A percentile compares a stretch with the other conserved stretches of the same genome.
These are phyloP conservation scores for Globisporangium mamillatum DNA, from an alignment of 352 stramenopile species.

Conservation along the genomic window DNA sequence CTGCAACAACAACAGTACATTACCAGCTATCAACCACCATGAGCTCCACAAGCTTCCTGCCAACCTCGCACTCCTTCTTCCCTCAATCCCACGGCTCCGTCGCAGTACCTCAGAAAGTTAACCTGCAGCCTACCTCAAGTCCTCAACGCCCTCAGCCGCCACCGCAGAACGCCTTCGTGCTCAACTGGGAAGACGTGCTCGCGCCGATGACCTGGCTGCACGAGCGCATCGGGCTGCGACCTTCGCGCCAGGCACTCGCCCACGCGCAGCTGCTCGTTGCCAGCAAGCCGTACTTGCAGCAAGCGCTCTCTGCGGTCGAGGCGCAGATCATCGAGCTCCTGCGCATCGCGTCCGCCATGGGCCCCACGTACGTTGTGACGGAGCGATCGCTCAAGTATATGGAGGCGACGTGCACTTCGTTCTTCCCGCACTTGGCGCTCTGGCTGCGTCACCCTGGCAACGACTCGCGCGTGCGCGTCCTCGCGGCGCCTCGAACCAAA, in stretches of 20 bases:
- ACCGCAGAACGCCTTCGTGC: constrained; percentile 31
- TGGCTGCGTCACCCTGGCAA: constrained; percentile 22
- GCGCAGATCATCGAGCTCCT: constrained; percentile 52
- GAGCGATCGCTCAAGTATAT: constrained; percentile 48
- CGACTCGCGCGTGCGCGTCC: constrained; percentile 28
- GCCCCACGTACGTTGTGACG: constrained; percentile 53
- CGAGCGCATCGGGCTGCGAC: constrained; percentile 37
- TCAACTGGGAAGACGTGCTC: constrained; percentile 63
- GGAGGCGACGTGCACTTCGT: constrained; percentile 36
- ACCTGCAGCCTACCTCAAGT: background rate
- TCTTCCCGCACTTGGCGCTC: constrained; percentile 53
- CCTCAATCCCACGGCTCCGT: background rate
- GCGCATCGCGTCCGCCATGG: constrained; percentile 29
- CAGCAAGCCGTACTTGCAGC: constrained; percentile 48
- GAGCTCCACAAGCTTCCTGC: constrained; percentile 6
- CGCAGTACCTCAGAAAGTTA: background rate
- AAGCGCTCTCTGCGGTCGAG: constrained; percentile 47
- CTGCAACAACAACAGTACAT: background rate
- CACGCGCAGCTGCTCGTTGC: constrained; percentile 25
- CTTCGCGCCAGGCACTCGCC: constrained; percentile 31
- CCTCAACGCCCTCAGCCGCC: background rate
- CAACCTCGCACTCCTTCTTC: background rate
- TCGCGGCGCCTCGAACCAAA: constrained; percentile 35
- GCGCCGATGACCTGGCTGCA: constrained; percentile 42
- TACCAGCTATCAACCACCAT: background rate